phyloP scores from a whole-genome alignment of 2,329 filamentous ascomycete species.

The Stenocarpella maydis region DNA sequence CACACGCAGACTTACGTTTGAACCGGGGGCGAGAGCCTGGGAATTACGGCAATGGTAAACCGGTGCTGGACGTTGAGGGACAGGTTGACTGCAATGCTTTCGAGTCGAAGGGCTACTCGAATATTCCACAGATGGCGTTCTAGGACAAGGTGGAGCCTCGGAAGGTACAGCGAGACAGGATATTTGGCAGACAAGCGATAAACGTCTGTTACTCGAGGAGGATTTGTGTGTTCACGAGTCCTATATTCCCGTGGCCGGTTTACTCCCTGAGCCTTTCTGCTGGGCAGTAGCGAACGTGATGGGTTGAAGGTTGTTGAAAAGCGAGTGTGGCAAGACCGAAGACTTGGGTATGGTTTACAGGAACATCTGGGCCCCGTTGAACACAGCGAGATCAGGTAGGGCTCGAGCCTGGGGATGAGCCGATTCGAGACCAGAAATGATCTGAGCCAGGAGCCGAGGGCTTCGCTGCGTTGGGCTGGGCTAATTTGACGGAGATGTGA shows the following conservation, averaged over 20 bases:
- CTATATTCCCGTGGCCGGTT: constrained; percentile 34
- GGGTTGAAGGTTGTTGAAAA: constrained; percentile 35
- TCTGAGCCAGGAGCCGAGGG: constrained; percentile 18
- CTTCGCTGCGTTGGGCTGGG: constrained; percentile 4
- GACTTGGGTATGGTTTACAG: constrained; percentile 27
- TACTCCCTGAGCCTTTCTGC: constrained; percentile 33
- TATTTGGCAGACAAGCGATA: constrained; percentile 14
- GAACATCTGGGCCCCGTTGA: constrained; percentile 24
- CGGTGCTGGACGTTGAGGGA: background rate
- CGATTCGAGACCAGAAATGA: constrained; percentile 4
- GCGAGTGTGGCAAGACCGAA: constrained; percentile 40
- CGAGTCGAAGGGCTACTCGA: constrained; percentile 15
- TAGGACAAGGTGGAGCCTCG: constrained; percentile 37
- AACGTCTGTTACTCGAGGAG: constrained; percentile 17
- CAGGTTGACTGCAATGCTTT: constrained; percentile 37
- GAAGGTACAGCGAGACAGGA: constrained; percentile 17
- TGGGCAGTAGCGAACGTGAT: constrained; percentile 51
- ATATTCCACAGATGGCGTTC: constrained; percentile 38
- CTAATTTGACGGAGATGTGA: constrained; percentile 9
- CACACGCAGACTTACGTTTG: constrained; percentile 30
- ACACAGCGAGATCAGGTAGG: background rate
- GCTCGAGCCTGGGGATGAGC: constrained; percentile 7
- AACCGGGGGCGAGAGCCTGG: constrained; percentile 21
- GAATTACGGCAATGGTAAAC: background rate
- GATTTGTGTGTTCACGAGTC: constrained; percentile 12